Evolutionary conservation across 2,329 filamentous ascomycete genomes (phyloP).

Genomic region (Apiospora pterosperma): DNA sequence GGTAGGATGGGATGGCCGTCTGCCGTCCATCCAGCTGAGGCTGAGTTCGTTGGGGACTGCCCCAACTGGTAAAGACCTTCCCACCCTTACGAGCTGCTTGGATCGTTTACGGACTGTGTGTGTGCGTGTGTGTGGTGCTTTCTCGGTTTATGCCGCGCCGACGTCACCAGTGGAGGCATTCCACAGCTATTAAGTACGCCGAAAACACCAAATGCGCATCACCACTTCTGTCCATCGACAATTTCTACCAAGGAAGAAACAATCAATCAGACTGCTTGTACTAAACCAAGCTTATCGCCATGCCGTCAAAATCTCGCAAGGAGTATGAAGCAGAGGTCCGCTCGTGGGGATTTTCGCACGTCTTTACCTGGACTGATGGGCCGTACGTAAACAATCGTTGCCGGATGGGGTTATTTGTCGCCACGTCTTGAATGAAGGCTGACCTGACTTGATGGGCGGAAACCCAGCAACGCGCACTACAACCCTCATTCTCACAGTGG

Average conservation of each 20-base stretch:
- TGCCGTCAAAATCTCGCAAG: slow-evolving; percentile 18
- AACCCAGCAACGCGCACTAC: slow-evolving; percentile 63
- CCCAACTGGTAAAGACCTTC: neutral
- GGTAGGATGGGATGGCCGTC: neutral
- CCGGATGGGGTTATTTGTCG: neutral
- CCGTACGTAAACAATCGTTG: slow-evolving; percentile 47
- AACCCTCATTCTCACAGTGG: slow-evolving; percentile 62
- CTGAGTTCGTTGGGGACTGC: neutral
- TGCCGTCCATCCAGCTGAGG: neutral
- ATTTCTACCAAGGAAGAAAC: neutral
- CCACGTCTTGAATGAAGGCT: neutral
- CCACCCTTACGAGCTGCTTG: neutral
- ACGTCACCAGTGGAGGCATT: neutral
- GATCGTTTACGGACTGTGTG: neutral
- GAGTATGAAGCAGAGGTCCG: slow-evolving; percentile 57
- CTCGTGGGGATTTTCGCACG: slow-evolving; percentile 65
- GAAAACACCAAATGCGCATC: neutral
- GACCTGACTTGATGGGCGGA: neutral
- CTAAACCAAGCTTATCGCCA: neutral
- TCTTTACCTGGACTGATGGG: slow-evolving; percentile 70
- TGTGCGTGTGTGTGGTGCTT: neutral
- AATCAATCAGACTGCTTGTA: neutral
- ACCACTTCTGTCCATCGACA: neutral
- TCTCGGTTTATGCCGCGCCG: neutral
- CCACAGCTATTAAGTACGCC: neutral